phyloP scores from a whole-genome alignment of 2,329 filamentous ascomycete species.

The Coniochaeta prunicola region DNA sequence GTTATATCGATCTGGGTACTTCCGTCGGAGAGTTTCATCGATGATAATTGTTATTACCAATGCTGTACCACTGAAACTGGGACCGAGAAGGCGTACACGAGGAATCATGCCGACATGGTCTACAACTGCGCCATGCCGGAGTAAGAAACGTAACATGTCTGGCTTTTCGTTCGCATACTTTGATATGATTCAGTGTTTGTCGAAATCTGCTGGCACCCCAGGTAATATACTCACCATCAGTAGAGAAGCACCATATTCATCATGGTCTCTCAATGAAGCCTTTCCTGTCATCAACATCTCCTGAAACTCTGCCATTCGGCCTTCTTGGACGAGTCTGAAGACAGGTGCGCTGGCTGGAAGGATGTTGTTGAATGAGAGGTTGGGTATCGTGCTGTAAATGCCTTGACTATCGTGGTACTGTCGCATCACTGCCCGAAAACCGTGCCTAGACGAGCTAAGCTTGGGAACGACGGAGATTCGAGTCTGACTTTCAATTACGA shows the following conservation, averaged over 20 bases:
- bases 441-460: not conserved
- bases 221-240: too few species aligned
- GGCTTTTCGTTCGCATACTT: constrained; percentile 4
- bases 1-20: not conserved
- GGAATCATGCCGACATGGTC: not conserved
- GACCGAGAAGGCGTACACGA: not conserved
- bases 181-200: too few species aligned
- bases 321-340: constrained; percentile 1
- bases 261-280: constrained; percentile 14
- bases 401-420: not conserved
- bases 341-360: not conserved
- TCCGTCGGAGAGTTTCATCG: too few species aligned
- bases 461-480: not conserved
- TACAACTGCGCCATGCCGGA: constrained; percentile 6
- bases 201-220: too few species aligned
- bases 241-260: constrained; percentile 11
- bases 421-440: not conserved
- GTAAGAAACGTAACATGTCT: constrained; percentile 6
- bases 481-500: not conserved
- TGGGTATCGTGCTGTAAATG: not conserved
- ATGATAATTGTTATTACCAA: too few species aligned
- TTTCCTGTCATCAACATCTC: constrained; percentile 7
- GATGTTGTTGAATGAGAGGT: constrained; percentile 3
- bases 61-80: not conserved
- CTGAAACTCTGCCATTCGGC: constrained; percentile 1